Evolutionary conservation across 202 grass and related monocot genomes (phyloP).

Genomic region (Saccharum hybrid): DNA sequence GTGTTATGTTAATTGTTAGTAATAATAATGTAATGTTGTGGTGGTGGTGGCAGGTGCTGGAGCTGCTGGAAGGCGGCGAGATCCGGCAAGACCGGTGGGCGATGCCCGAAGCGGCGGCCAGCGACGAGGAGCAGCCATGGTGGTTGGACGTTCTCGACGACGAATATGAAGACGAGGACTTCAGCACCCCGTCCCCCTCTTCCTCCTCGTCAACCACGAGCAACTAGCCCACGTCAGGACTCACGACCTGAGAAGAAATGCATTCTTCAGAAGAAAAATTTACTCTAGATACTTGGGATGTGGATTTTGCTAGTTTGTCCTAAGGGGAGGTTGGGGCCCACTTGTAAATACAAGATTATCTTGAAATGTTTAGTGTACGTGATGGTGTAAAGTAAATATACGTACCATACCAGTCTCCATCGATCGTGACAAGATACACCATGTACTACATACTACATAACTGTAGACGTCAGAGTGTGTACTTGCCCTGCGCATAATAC

Average conservation of each 20-base stretch:
- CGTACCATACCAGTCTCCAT: no score
- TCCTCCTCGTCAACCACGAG: conserved; percentile 59
- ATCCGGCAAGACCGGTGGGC: conserved; percentile 74
- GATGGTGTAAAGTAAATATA: no score
- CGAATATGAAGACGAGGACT: conserved; percentile 27
- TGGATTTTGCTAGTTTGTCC: conserved; percentile 27
- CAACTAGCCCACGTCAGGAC: conserved; percentile 19
- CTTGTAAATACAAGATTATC: no score
- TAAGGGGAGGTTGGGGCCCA: neutral
- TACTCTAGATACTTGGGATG: neutral
- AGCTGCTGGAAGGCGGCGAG: conserved; percentile 75
- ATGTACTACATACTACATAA: no score
- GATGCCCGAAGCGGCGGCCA: conserved; percentile 61
- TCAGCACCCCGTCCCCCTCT: conserved; percentile 51
- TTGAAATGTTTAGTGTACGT: no score
- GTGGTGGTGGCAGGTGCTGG: conserved; percentile 66
- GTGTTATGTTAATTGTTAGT: no score
- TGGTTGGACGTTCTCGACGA: conserved; percentile 69
- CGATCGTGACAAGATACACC: no score
- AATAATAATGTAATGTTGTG: neutral
- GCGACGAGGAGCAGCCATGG: conserved; percentile 56
- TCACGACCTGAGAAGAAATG: neutral
- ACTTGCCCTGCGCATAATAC: no score
- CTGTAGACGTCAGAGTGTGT: no score
- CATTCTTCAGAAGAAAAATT: no score